Percentiles rank a stretch among this genome's conserved stretches.
phyloP scores from a whole-genome alignment of 768 basidiomycete genomes.

The Suillus hirtellus region DNA sequence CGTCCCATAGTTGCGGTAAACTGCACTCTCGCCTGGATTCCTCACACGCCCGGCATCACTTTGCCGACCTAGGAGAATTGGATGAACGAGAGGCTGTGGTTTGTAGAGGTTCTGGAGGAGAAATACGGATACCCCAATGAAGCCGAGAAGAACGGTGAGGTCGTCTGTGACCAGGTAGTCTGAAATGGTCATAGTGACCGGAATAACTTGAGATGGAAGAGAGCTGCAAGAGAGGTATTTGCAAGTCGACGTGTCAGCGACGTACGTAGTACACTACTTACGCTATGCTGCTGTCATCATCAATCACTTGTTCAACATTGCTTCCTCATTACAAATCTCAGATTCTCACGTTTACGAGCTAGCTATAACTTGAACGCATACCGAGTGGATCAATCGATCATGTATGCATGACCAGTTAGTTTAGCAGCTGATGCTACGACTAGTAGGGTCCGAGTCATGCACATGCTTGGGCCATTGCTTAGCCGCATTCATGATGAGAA shows the following conservation, averaged over 20 bases:
- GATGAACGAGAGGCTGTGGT: conserved; percentile 85
- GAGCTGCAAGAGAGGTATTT: too few relatives aligned
- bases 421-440: neutral
- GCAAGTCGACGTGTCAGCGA: neutral
- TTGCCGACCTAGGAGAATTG: conserved; percentile 90
- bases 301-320: neutral
- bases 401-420: neutral
- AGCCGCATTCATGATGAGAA: neutral
- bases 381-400: neutral
- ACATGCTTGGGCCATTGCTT: neutral
- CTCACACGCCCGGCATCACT: conserved; percentile 85
- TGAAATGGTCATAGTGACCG: conserved; percentile 41
- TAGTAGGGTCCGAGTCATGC: neutral
- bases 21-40: conserved; percentile 78
- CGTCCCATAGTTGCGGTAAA: conserved; percentile 90
- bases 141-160: conserved; percentile 72
- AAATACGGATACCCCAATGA: conserved; percentile 76
- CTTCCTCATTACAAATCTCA: neutral
- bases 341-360: neutral
- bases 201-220: neutral
- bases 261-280: neutral
- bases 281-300: neutral
- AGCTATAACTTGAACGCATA: neutral
- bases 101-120: conserved; percentile 77
- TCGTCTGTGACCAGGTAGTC: conserved; percentile 77